phyloP scores from a whole-genome alignment of 306 rosid genomes.

The Cucurbita pepo region DNA sequence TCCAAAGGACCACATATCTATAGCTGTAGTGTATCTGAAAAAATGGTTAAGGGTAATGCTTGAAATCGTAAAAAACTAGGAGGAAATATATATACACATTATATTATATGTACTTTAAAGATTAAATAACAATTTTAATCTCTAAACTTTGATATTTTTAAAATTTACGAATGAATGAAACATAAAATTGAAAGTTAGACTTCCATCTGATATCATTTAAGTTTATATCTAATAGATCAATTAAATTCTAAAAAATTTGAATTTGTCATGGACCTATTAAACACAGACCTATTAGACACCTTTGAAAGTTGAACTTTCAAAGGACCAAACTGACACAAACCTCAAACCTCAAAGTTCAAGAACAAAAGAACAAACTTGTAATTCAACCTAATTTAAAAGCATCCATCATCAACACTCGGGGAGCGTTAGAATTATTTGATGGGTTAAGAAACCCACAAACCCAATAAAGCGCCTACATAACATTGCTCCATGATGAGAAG shows the following conservation, averaged over 20 bases:
- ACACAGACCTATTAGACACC: background rate
- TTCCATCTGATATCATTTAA: background rate
- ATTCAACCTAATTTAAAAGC: background rate
- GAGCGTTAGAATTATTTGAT: background rate
- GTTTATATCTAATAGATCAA: background rate
- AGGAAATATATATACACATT: background rate
- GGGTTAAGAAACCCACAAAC: background rate
- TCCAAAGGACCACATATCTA: slow-evolving; percentile 99
- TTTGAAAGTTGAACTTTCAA: background rate
- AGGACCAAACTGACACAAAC: no score
- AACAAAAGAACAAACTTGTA: background rate
- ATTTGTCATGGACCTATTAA: background rate
- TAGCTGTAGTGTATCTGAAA: slow-evolving; percentile 78
- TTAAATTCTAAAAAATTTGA: no score
- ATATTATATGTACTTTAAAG: background rate
- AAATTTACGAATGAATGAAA: no score
- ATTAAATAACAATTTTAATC: background rate
- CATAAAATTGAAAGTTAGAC: no score
- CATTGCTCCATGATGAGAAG: background rate
- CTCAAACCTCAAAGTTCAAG: background rate
- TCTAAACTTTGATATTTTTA: background rate
- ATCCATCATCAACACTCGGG: background rate
- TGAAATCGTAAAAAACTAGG: background rate
- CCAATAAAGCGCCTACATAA: background rate
- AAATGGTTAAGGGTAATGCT: slow-evolving; percentile 31